Evolutionary conservation across 2,329 filamentous ascomycete species (phyloP), one percentile per base, ranked within the genome.

Genomic region (Claviceps pusilla): DNA sequence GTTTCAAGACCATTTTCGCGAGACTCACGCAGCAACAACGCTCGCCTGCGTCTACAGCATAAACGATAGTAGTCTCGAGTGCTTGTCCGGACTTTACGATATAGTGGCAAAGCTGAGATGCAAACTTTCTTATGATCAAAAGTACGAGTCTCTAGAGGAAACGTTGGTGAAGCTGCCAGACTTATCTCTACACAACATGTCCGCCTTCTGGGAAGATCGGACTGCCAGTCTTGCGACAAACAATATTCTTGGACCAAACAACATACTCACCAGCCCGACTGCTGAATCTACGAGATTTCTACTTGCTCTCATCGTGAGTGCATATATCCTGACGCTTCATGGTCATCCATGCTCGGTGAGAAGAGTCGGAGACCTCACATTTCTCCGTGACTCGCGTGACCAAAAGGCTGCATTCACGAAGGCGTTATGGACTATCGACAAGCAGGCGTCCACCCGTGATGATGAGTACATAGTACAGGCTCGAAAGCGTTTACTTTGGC

Each of bases 31-130:
- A 46, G 82, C 83, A 55, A 78, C 83, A 48, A 79, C 79, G 2
- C 71, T 90, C 58, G 84, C 84, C 9, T 78, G 77, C 55, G 79
- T 83, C 33, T 89, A 88, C 64, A 70, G 82, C 39, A 73, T 85
- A n/a, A 73, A 82, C 4, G 79, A 80, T 50, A 72, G 77, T 35
- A 78, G 78, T 0, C 58, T 73, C 3, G 77, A 81, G 10, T 80
- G 79, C 2, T 66, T 90, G 14, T 69, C 73, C 28, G 78, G 76
- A 1, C 77, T 83, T 10, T 80, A 87, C 62, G 71, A 67, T 35
- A 77, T 88, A 52, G 69, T 83, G 47, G 70, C 70, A 43, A 80
- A 81, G 57, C 75, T 87, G 39, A 60, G 57, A 48, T 57, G 55
- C 45, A 72, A 87, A 3, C 67, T 87, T 42, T 79, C 82, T 56